Percentiles rank a stretch among this genome's conserved stretches.
phyloP scores from a whole-genome alignment of 1,284 basidiomycete species.

The Neotropicomus parvogracilis region DNA sequence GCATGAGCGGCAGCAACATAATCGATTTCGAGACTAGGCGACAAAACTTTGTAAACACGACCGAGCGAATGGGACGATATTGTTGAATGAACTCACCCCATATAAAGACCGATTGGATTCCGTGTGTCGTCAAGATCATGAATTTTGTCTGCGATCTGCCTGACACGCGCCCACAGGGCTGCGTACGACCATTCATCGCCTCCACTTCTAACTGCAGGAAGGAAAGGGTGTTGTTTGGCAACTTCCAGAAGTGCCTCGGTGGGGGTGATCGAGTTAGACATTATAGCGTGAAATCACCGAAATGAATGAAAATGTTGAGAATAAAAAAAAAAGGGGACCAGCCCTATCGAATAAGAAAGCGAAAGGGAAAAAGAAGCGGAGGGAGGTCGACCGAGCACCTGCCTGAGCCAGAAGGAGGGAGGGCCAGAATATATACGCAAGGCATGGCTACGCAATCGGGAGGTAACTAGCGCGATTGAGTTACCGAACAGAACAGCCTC shows the following conservation, averaged over 20 bases:
- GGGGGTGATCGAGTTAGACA: constrained; percentile 23
- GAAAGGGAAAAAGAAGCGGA: background rate
- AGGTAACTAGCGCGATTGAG: background rate
- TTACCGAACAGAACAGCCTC: constrained; percentile 10
- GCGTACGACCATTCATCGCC: constrained; percentile 29
- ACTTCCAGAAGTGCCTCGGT: constrained; percentile 32
- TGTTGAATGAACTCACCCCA: constrained; percentile 10
- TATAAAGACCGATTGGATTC: constrained; percentile 27
- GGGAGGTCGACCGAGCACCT: constrained; percentile 15
- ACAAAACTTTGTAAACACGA: background rate
- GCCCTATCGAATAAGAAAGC: constrained; percentile 17
- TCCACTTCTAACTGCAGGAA: constrained; percentile 20
- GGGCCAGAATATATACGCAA: constrained; percentile 12
- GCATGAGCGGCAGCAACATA: constrained; percentile 30
- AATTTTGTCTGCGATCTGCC: constrained; percentile 24
- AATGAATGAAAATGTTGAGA: background rate
- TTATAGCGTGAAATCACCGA: constrained; percentile 3
- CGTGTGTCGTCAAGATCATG: constrained; percentile 21
- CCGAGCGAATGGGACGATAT: background rate
- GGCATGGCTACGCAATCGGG: background rate
- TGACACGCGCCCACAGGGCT: constrained; percentile 29
- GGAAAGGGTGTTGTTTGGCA: constrained; percentile 26
- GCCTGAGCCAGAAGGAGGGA: background rate
- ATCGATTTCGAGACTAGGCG: constrained; percentile 27
- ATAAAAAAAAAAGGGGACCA: background rate